Evolutionary conservation across 2,329 filamentous ascomycete genomes (phyloP), one percentile per base, ranked within the genome.

Genomic region (Exophiala bonariae): DNA sequence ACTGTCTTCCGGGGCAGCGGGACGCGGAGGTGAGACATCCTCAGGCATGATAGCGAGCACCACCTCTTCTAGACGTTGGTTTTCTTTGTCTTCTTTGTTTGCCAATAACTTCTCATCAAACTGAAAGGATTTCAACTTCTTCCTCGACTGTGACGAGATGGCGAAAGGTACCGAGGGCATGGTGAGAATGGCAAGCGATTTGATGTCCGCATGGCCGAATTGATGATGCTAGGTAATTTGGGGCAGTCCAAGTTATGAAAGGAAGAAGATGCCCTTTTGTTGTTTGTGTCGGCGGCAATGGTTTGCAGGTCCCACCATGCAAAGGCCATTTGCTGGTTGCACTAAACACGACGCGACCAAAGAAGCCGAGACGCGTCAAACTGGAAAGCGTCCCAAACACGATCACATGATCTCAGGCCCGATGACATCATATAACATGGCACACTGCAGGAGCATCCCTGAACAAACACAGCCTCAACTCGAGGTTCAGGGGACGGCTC

Each of bases 121-220:
- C 16, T 49, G 35, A 33, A 47, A 52, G n/a, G 46, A 10, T 22
- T 52, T 54, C 23, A 49, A 26, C 44, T 52, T 56, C 41, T 50
- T 56, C 16, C 43, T 31, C 16, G 55, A 50, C 22, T 56, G 55
- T 22, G 55, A 56, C 9, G 53, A 56, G 16, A 56, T 37, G 23
- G 40, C 42, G 26, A 43, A 31, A 4, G 50, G 45, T 19, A 38
- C 48, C 8, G 36, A 38, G 11, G 52, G 45, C 52, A 55, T 55
- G 32, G 26, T 52, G 38, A 10, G 37, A 47, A 9, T 19, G n/a
- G 31, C 5, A 10, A 18, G 11, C 18, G 39, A 19, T 26, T 26
- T 26, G 23, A 26, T 26, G 23, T 6, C 23, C 6, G 23, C 23
- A 26, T 26, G 23, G 6, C 6, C 6, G 6, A 26, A 26, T 26